A percentile compares a stretch with the other conserved stretches of the same genome.
phyloP scores from a whole-genome alignment of 129 eudicot genomes.

The Smallanthus sonchifolius region DNA sequence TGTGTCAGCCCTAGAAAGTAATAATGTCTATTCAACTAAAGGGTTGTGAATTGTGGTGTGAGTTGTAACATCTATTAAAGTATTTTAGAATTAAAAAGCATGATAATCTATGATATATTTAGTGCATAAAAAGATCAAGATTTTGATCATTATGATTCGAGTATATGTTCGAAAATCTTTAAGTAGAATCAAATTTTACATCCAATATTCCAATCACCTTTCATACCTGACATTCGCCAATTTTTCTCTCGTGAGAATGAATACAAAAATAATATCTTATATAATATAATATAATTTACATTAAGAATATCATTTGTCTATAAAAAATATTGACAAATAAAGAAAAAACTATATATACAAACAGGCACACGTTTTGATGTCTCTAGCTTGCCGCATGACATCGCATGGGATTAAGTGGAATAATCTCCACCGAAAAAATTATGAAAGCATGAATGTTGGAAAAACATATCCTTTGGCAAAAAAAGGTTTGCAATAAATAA shows the following conservation, averaged over 20 bases:
- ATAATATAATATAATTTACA: not conserved
- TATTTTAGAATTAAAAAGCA: not conserved
- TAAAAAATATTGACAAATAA: not conserved
- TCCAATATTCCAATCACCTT: not conserved
- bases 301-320: not conserved
- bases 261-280: not conserved
- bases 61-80: not conserved
- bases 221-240: not conserved
- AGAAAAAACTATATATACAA: too few relatives aligned
- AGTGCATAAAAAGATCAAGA: not conserved
- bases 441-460: too few relatives aligned
- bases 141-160: not conserved
- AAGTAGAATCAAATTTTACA: not conserved
- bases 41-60: not conserved
- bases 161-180: not conserved
- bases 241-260: not conserved
- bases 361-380: too few relatives aligned
- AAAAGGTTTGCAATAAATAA: too few relatives aligned
- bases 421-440: too few relatives aligned
- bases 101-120: not conserved
- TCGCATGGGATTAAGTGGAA: too few relatives aligned
- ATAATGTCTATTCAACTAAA: not conserved
- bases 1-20: too few relatives aligned
- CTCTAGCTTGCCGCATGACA: too few relatives aligned
- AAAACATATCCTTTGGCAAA: too few relatives aligned